Base-by-base conservation (phyloP, 2,329 filamentous ascomycete genomes). In the Fusarium sp. region DNA sequence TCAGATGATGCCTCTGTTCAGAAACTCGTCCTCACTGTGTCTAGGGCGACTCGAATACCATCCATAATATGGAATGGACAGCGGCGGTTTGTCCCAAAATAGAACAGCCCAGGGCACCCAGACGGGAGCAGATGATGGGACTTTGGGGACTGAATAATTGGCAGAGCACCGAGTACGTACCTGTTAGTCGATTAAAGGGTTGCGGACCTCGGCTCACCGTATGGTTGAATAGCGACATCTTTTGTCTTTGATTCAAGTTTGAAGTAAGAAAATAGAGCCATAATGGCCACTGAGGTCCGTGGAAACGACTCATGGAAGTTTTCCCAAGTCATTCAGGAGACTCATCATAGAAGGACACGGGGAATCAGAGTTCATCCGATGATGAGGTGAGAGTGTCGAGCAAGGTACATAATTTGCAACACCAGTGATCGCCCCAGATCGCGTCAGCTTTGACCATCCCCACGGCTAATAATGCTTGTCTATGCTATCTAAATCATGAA, bases 401-500 rank as follows among this genome's bases (percentile, higher is more conserved):
- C 19, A 17, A 19, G 50, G 41, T 39, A 53, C 27, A 31, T 10
- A 11, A 14, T 45, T 32, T 54, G 35, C 23, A 48, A 43, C 41
- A 32, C 49, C 33, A 54, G 54, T n/a, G 45, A 65, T 65, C 61
- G 63, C 61, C 46, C 57, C 62, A 63, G 49, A 65, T 59, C 49
- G 57, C 41, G 42, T 27, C 46, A 57, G 48, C 46, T 23, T 41
- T 15, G 31, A 36, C 43, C 14, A 38, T 21, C 35, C 48, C 49
- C 61, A 56, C 60, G 46, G 38, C 27, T 21, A 49, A 57, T 14
- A 44, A 44, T 61, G 60, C 61, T 63, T 63, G 49, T 49, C 49
- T 38, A n/a, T n/a, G n/a, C n/a, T n/a, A n/a, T n/a, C n/a, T 47
- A 35, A 38, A 47, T 53, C 41, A 46, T 53, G 48, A 55, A 61